Evolutionary conservation across 768 basidiomycete species (phyloP).

Genomic region (Phanerochaete carnosa): DNA sequence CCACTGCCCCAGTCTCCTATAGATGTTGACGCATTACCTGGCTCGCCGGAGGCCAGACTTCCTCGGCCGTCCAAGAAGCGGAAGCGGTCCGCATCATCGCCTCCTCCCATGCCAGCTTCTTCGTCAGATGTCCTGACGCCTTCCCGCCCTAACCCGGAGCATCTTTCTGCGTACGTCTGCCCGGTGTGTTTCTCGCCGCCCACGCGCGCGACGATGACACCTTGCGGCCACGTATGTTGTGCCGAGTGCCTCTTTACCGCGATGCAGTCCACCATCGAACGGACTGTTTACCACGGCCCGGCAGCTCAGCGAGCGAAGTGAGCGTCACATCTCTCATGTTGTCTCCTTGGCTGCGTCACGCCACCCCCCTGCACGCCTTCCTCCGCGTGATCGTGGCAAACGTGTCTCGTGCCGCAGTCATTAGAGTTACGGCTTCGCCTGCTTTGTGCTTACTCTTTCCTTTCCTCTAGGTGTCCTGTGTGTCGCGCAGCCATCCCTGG

Average conservation of each 20-base stretch:
- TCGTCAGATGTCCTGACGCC: background rate
- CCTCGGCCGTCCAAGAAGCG: background rate
- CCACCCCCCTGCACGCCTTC: background rate
- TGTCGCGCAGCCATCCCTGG: slow-evolving; percentile 25
- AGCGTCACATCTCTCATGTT: background rate
- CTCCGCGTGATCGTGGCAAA: background rate
- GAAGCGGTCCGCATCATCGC: background rate
- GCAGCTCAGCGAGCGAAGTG: slow-evolving; percentile 19
- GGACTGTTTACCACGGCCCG: slow-evolving; percentile 29
- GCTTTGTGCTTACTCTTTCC: background rate
- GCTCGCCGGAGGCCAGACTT: background rate
- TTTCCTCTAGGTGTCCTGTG: slow-evolving; percentile 23
- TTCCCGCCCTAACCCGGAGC: slow-evolving; percentile 20
- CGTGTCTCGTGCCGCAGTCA: background rate
- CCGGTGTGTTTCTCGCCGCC: slow-evolving; percentile 80
- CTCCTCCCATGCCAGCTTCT: background rate
- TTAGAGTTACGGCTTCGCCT: background rate
- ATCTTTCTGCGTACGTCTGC: slow-evolving; percentile 64
- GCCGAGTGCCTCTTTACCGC: slow-evolving; percentile 74
- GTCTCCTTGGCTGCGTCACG: background rate
- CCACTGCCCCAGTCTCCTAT: background rate
- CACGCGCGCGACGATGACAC: slow-evolving; percentile 71
- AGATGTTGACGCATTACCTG: slow-evolving; percentile 3
- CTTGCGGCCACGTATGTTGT: slow-evolving; percentile 79
- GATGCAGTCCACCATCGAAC: slow-evolving; percentile 57